Evolutionary conservation across 2,329 filamentous ascomycete genomes (phyloP).

Genomic region (Alternaria incomplexa): DNA sequence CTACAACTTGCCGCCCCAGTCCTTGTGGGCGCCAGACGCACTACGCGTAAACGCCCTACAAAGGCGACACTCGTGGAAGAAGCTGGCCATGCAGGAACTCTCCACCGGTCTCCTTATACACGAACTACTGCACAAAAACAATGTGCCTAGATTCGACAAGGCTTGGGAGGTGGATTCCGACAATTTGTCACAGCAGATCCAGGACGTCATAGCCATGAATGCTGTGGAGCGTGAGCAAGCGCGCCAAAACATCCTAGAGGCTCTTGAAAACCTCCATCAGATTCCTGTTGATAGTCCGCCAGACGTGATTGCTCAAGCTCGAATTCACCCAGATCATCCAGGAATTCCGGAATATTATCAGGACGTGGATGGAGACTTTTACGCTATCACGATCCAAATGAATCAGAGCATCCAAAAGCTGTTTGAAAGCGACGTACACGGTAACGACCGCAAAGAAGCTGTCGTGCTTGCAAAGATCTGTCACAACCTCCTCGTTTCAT

Average conservation of each 20-base stretch:
- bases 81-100: constrained; percentile 51
- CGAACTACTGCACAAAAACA: constrained; percentile 36
- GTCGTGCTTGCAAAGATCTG: constrained; percentile 50
- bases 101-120: constrained; percentile 50
- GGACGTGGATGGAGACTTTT: constrained; percentile 47
- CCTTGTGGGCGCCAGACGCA: constrained; percentile 50
- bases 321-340: constrained; percentile 10
- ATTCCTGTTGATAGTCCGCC: constrained; percentile 11
- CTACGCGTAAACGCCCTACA: constrained; percentile 38
- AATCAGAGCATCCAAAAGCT: constrained; percentile 38
- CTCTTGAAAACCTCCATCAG: constrained; percentile 20
- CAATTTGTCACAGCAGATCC: constrained; percentile 30
- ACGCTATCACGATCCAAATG: constrained; percentile 34
- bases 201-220: constrained; percentile 13
- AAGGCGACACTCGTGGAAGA: constrained; percentile 50
- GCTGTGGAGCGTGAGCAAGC: constrained; percentile 1
- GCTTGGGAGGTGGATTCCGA: background rate
- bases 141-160: constrained; percentile 5
- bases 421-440: constrained; percentile 19
- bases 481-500: constrained; percentile 70
- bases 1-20: constrained; percentile 52
- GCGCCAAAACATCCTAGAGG: constrained; percentile 22
- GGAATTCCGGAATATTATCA: constrained; percentile 45
- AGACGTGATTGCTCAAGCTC: constrained; percentile 17
- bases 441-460: constrained; percentile 17